Evolutionary conservation across 2,329 filamentous ascomycete species (phyloP), one percentile per base, ranked within the genome.

Genomic region (Sporothrix sp.): DNA sequence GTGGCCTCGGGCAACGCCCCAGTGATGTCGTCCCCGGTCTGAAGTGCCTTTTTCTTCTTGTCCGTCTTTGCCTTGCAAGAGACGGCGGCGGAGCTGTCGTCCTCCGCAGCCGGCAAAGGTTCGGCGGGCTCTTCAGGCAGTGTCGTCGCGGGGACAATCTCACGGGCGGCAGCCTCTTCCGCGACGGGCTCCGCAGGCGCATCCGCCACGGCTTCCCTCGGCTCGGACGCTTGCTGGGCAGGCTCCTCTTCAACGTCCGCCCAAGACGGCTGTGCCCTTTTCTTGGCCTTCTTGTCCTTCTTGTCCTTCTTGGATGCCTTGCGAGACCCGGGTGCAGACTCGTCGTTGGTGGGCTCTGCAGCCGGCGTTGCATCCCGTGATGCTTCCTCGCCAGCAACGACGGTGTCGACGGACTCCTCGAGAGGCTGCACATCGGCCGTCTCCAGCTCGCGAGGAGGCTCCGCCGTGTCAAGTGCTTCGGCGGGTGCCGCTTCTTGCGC

Each of bases 41-140:
- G 52, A 23, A 20, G 8, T 5, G 39, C 8, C 25, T 42, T 42
- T 11, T 37, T 45, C 43, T 54, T 55, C 50, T 60, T 57, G 42
- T 52, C 50, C 32, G 66, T 66, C 58, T 67, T 66, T 32, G 63
- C 61, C 53, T 66, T 68, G 55, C 64, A n/a, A 13, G 20, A 14
- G 21, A 39, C 7, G 21, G 13, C 11, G 9, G 14, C 20, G 25
- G 23, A 39, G 13, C 16, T 27, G 21, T 39, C 37, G 14, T 39
- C 37, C 8, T 39, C 37, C 4, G 7, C 35, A 16, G 16, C 16
- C 39, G 10, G 18, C 21, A 10, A n/a, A 18, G 13, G 11, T 20
- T 38, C 23, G 30, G 27, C 20, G 18, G 27, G 6, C 43, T 36
- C 25, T 28, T 28, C 25, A 10, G 10, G 10, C 5, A 6, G 25